phyloP scores from a whole-genome alignment of 192 early-diverging fungal genomes.

The Gryganskiella cystojenkinii region DNA sequence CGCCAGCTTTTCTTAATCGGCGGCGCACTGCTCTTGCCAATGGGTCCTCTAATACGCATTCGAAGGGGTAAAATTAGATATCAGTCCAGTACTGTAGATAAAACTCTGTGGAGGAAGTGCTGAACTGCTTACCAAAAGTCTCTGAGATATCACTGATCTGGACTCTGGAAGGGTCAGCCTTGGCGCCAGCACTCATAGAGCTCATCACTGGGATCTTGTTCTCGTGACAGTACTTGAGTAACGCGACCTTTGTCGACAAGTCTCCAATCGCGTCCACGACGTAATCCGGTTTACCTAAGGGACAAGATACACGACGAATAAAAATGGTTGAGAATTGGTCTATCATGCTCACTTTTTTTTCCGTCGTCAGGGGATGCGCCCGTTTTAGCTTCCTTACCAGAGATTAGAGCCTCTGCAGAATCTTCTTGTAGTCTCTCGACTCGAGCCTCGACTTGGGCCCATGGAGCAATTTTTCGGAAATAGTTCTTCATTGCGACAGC shows the following conservation, averaged over 20 bases:
- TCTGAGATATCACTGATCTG: conserved; percentile 96
- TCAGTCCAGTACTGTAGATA: too few relatives aligned
- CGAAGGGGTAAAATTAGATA: background rate
- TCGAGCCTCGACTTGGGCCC: conserved; percentile 78
- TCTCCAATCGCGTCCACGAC: conserved; percentile 96
- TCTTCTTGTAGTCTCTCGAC: conserved; percentile 79
- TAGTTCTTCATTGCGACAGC: conserved; percentile 77
- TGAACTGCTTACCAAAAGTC: conserved; percentile 71
- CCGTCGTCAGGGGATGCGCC: too few relatives aligned
- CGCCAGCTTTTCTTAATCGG: conserved; percentile 72
- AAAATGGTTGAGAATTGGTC: too few relatives aligned
- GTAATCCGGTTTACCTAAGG: conserved; percentile 71
- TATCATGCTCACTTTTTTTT: too few relatives aligned
- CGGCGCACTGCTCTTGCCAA: conserved; percentile 87
- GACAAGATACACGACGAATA: too few relatives aligned
- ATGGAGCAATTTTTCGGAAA: conserved; percentile 84
- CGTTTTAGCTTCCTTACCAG: conserved; percentile 58
- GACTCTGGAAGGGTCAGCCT: conserved; percentile 93
- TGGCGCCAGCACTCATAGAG: conserved; percentile 97
- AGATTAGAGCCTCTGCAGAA: conserved; percentile 74
- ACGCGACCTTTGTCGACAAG: conserved; percentile 88
- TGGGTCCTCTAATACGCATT: conserved; percentile 78
- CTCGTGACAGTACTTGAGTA: conserved; percentile 88
- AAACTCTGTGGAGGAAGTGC: background rate
- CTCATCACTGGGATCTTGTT: conserved; percentile 83